Evolutionary conservation across 2,329 filamentous ascomycete species (phyloP).

Genomic region (Aspergillus hortae): DNA sequence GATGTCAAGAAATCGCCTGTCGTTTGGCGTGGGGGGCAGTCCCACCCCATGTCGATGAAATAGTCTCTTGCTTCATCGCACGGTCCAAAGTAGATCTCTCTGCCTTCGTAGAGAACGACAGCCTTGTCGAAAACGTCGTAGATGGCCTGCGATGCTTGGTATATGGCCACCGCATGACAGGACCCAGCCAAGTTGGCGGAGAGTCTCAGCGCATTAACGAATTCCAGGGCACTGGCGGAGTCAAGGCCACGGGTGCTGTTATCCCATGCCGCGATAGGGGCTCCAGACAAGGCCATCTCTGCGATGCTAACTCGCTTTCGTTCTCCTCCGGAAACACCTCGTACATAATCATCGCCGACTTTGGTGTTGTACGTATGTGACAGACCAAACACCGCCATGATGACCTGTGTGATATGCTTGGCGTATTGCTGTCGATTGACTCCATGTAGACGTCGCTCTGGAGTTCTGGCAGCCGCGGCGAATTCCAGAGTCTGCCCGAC

Average conservation of each 20-base stretch:
- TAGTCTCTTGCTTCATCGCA: constrained; percentile 58
- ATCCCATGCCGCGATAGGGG: constrained; percentile 42
- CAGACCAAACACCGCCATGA: constrained; percentile 41
- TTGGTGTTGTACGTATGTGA: constrained; percentile 46
- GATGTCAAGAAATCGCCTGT: constrained; percentile 68
- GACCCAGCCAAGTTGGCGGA: constrained; percentile 49
- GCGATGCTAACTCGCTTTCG: constrained; percentile 55
- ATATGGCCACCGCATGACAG: constrained; percentile 57
- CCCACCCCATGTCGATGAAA: constrained; percentile 67
- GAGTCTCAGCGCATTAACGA: constrained; percentile 51
- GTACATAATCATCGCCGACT: constrained; percentile 54
- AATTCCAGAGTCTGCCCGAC: constrained; percentile 57
- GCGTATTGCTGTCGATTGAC: constrained; percentile 44
- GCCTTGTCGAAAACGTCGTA: constrained; percentile 70
- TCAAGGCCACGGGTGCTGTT: constrained; percentile 53
- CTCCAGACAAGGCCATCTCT: constrained; percentile 36
- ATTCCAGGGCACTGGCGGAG: constrained; percentile 57
- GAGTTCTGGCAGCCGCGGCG: constrained; percentile 52
- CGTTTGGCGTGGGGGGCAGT: constrained; percentile 64
- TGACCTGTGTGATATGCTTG: constrained; percentile 37
- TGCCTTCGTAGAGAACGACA: constrained; percentile 70
- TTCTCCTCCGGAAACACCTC: constrained; percentile 61
- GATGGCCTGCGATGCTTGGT: constrained; percentile 51
- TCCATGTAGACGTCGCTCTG: constrained; percentile 38
- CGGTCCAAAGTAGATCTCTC: constrained; percentile 72